Evolutionary conservation across 768 basidiomycete genomes (phyloP).

Genomic region (Artomyces pyxidatus): DNA sequence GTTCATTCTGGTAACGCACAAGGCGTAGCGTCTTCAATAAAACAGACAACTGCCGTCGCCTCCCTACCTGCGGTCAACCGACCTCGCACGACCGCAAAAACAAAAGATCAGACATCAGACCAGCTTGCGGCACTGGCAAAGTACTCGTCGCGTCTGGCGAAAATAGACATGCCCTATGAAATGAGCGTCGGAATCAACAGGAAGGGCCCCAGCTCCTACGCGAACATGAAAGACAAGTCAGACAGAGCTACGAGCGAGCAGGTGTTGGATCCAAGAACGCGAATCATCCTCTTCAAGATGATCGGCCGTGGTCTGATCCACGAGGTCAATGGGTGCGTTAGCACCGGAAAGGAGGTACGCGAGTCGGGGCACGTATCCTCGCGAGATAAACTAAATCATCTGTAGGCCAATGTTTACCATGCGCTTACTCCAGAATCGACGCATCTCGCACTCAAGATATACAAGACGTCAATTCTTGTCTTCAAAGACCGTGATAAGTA

Average conservation of each 20-base stretch:
- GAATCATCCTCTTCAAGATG: slow-evolving; percentile 94
- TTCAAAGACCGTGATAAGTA: slow-evolving; percentile 98
- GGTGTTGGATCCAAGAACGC: slow-evolving; percentile 92
- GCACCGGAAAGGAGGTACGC: slow-evolving; percentile 99
- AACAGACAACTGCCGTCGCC: slow-evolving; percentile 43
- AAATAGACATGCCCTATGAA: slow-evolving; percentile 67
- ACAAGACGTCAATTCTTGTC: slow-evolving; percentile 94
- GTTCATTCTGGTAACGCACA: slow-evolving; percentile 68
- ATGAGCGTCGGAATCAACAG: slow-evolving; percentile 74
- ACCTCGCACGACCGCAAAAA: slow-evolving; percentile 30
- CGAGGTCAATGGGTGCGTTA: slow-evolving; percentile 92
- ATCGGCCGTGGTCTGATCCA: slow-evolving; percentile 82
- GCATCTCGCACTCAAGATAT: slow-evolving; percentile 93
- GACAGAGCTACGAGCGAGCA: slow-evolving; percentile 97
- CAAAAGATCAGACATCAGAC: slow-evolving; percentile 56
- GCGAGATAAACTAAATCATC: background rate
- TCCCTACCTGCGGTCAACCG: slow-evolving; percentile 67
- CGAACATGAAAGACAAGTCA: slow-evolving; percentile 90
- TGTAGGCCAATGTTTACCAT: slow-evolving; percentile 94
- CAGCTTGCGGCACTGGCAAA: slow-evolving; percentile 71
- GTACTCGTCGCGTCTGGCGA: slow-evolving; percentile 65
- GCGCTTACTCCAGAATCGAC: slow-evolving; percentile 46
- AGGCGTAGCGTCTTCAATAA: slow-evolving; percentile 45
- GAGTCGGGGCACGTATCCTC: slow-evolving; percentile 10
- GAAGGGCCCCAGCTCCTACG: slow-evolving; percentile 83